Percentiles rank a stretch among this genome's conserved stretches.
phyloP scores from a whole-genome alignment of 1,139 yeast species.

The Candida sojae region DNA sequence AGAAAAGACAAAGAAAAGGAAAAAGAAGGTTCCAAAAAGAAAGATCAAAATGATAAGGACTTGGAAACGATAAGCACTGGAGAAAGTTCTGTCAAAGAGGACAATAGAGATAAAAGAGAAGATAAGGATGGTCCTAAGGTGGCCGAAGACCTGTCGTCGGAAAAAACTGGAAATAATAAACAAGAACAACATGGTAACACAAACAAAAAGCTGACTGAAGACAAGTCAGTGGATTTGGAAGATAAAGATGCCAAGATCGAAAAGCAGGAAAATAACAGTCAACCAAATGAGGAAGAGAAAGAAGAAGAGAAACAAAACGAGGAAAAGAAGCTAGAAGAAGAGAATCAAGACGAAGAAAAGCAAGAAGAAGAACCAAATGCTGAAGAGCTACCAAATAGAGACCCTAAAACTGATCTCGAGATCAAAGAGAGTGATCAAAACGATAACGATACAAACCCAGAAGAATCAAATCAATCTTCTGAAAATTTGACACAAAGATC shows the following conservation, averaged over 20 bases:
- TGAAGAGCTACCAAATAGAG: too few relatives aligned
- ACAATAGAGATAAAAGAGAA: conserved; percentile 1
- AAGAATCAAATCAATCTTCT: neutral
- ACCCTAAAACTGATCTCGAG: too few relatives aligned
- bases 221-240: too few relatives aligned
- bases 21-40: conserved; percentile 12
- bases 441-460: neutral
- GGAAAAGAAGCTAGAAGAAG: neutral
- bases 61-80: conserved; percentile 10
- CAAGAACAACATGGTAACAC: too few relatives aligned
- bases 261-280: conserved; percentile 1
- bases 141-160: neutral
- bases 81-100: neutral
- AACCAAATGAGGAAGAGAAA: conserved; percentile 1
- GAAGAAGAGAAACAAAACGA: neutral
- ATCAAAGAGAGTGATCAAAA: neutral
- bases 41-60: conserved; percentile 10
- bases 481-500: neutral
- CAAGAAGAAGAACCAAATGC: neutral
- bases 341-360: neutral
- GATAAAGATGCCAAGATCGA: conserved; percentile 5
- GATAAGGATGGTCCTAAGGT: neutral
- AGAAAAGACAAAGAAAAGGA: conserved; percentile 14
- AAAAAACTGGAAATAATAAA: too few relatives aligned
- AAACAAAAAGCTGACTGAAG: too few relatives aligned